Conservation (phyloP, 441 rosid genomes). For the Corymbia citriodora region DNA sequence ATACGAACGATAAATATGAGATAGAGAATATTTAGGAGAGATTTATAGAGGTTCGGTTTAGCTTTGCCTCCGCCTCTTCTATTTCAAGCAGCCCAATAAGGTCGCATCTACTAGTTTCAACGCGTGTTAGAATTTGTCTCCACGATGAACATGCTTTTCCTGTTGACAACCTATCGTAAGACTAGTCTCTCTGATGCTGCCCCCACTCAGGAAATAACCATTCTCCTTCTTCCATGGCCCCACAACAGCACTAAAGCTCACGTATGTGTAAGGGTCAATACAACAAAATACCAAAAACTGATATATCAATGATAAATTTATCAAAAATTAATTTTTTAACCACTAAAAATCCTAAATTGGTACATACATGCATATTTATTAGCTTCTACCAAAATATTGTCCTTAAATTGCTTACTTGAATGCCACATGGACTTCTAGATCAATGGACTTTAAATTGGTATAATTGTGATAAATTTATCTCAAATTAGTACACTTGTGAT, state of each 20-base stretch:
- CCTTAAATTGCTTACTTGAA: no score
- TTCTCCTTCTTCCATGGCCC: background rate
- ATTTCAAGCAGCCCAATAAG: background rate
- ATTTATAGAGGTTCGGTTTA: background rate
- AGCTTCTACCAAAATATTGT: background rate
- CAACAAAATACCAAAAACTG: fast-evolving
- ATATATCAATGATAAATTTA: no score
- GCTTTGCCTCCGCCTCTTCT: background rate
- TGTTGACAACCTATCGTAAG: background rate
- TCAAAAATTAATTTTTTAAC: no score
- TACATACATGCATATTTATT: background rate
- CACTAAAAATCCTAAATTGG: no score
- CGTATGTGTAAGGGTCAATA: background rate
- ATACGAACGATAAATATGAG: background rate
- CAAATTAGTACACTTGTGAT: fast-evolving
- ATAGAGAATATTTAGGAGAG: background rate
- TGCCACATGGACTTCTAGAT: background rate
- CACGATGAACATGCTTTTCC: background rate
- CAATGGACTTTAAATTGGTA: no score
- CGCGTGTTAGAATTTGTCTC: background rate
- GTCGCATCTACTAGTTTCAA: background rate
- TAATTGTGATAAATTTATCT: background rate
- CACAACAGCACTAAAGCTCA: background rate
- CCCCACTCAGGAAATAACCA: background rate
- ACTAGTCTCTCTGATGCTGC: background rate